Evolutionary conservation across 2,329 filamentous ascomycete species (phyloP).

Genomic region (Fonsecaea nubica): DNA sequence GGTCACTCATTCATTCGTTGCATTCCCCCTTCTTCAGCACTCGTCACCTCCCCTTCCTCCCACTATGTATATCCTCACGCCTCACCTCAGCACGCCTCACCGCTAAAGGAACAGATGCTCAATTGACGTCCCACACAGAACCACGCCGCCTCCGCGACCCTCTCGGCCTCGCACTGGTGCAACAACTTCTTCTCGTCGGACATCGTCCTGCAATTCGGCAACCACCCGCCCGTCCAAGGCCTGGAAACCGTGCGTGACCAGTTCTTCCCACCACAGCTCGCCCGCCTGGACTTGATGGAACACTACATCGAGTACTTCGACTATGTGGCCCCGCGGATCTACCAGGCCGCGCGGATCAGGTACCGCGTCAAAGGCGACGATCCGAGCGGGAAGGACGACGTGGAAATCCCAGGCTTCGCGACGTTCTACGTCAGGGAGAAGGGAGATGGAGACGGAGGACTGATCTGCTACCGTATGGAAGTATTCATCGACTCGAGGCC

Average conservation of each 20-base stretch:
- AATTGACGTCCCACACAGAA: constrained; percentile 14
- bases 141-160: constrained; percentile 23
- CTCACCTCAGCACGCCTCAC: not conserved
- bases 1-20: not conserved
- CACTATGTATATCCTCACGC: not conserved
- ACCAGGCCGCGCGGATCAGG: constrained; percentile 32
- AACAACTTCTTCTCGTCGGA: constrained; percentile 26
- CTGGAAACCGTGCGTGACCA: constrained; percentile 8
- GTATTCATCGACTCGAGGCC: constrained; percentile 22
- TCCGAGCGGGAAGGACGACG: constrained; percentile 16
- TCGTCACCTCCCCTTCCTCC: not conserved
- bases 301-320: constrained; percentile 35
- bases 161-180: constrained; percentile 31
- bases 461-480: constrained; percentile 26
- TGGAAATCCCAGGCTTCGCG: constrained; percentile 27
- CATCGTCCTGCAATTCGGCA: constrained; percentile 32
- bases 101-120: too few relatives aligned
- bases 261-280: constrained; percentile 25
- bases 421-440: constrained; percentile 22
- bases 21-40: not conserved
- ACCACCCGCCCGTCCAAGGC: constrained; percentile 22
- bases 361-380: constrained; percentile 33
- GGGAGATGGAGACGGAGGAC: constrained; percentile 6
- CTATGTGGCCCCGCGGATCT: constrained; percentile 29
- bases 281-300: constrained; percentile 30